These are phyloP conservation scores for Penicilliopsis zonata DNA, from an alignment of 495 filamentous ascomycete species.

Conservation along the genomic window DNA sequence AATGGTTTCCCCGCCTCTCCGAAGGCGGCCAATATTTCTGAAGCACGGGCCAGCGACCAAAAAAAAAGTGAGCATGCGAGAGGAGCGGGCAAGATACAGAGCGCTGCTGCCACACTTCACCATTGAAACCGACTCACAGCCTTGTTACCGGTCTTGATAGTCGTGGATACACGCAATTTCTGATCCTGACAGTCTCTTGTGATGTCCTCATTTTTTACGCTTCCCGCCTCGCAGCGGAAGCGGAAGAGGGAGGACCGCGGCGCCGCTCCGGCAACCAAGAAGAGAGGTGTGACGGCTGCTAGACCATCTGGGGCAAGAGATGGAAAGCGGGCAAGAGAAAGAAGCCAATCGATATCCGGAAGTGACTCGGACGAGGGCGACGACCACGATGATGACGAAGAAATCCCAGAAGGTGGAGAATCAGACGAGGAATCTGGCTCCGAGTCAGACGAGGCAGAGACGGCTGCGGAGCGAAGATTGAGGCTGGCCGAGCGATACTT, in stretches of 20 bases:
- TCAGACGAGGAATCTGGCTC: constrained; percentile 37
- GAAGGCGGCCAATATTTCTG: constrained; percentile 3
- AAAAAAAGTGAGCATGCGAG: constrained; percentile 25
- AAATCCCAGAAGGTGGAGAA: constrained; percentile 17
- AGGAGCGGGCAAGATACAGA: neutral
- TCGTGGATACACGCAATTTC: neutral
- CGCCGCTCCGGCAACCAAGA: constrained; percentile 40
- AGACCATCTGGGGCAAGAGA: constrained; percentile 14
- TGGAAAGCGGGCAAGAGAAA: constrained; percentile 14
- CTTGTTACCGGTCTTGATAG: neutral
- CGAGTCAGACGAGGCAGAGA: constrained; percentile 57
- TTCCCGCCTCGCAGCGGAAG: constrained; percentile 67
- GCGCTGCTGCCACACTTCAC: neutral
- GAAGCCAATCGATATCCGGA: constrained; percentile 66
- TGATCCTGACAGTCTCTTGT: constrained; percentile 5
- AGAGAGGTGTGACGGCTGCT: constrained; percentile 35
- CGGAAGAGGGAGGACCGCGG: constrained; percentile 51
- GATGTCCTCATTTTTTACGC: constrained; percentile 84
- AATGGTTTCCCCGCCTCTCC: constrained; percentile 10
- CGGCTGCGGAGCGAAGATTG: constrained; percentile 73
- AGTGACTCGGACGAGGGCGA: too few species aligned
- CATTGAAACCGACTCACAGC: neutral
- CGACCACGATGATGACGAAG: constrained; percentile 46
- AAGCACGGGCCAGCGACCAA: constrained; percentile 19
- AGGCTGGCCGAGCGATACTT: constrained; percentile 89